phyloP scores from a whole-genome alignment of 805 yeast species.

The Saccharomyces kudriavzevii region DNA sequence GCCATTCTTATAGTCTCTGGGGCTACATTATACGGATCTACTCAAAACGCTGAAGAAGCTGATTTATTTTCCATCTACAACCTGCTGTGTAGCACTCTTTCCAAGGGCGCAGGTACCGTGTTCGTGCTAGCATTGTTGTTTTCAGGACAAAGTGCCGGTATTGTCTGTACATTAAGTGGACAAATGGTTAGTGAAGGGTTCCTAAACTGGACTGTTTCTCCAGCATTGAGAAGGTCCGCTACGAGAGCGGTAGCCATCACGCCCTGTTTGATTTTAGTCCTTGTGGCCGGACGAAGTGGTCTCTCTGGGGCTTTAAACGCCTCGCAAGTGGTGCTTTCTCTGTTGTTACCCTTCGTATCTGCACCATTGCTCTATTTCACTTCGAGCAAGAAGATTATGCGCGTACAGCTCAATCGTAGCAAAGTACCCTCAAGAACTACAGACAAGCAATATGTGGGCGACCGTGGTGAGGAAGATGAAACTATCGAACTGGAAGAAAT shows the following conservation, averaged over 20 bases:
- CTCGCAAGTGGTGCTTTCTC: slow-evolving; percentile 74
- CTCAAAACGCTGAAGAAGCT: slow-evolving; percentile 58
- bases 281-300: slow-evolving; percentile 75
- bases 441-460: slow-evolving; percentile 2
- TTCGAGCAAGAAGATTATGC: slow-evolving; percentile 58
- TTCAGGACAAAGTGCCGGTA: slow-evolving; percentile 89
- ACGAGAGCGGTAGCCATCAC: slow-evolving; percentile 79
- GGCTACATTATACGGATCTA: slow-evolving; percentile 58
- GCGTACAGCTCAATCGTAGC: slow-evolving; percentile 35
- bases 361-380: slow-evolving; percentile 85
- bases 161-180: slow-evolving; percentile 90
- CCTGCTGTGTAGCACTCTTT: slow-evolving; percentile 51
- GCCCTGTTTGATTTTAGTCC: slow-evolving; percentile 73
- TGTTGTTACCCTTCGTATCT: slow-evolving; percentile 75
- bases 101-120: slow-evolving; percentile 71
- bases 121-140: slow-evolving; percentile 80
- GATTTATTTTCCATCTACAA: slow-evolving; percentile 77
- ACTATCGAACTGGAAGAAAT: slow-evolving; percentile 8
- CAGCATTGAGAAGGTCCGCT: slow-evolving; percentile 69
- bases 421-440: slow-evolving; percentile 6
- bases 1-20: slow-evolving; percentile 88
- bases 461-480: background rate
- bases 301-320: slow-evolving; percentile 68
- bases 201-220: slow-evolving; percentile 69
- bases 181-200: slow-evolving; percentile 94